phyloP scores from a whole-genome alignment of 2,329 filamentous ascomycete genomes.

The Sporothrix mexicana region DNA sequence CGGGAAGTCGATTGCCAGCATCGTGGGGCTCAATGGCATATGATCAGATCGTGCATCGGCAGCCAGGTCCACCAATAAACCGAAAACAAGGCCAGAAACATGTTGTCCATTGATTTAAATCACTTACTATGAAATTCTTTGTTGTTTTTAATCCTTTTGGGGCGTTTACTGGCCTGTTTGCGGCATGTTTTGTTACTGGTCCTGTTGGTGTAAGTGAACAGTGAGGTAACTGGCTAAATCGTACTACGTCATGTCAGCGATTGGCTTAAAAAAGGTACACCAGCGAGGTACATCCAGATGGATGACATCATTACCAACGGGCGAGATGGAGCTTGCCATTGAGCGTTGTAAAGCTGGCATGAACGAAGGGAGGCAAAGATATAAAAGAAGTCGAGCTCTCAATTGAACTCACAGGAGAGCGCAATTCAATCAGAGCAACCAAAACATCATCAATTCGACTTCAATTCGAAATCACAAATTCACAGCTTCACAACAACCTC shows the following conservation, averaged over 20 bases:
- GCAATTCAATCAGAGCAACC: no score
- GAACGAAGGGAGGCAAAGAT: background rate
- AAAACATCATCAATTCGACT: background rate
- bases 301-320: constrained; percentile 26
- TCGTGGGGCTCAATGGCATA: constrained; percentile 1
- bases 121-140: background rate
- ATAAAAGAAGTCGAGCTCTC: constrained; percentile 19
- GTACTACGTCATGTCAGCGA: constrained; percentile 16
- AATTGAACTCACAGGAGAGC: background rate
- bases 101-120: background rate
- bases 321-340: background rate
- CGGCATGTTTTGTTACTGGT: background rate
- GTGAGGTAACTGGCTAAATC: background rate
- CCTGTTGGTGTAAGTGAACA: no score
- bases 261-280: constrained; percentile 21
- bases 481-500: background rate
- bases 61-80: constrained; percentile 2
- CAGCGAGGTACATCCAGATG: background rate
- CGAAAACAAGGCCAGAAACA: background rate
- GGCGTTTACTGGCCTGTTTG: background rate
- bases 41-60: background rate
- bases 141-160: background rate
- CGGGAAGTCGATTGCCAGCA: background rate
- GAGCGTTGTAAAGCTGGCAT: background rate
- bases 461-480: background rate